A percentile compares a stretch with the other conserved stretches of the same genome.
These are phyloP conservation scores for Porodaedalea pini DNA, from an alignment of 1,284 basidiomycete species.

Conservation along the genomic window DNA sequence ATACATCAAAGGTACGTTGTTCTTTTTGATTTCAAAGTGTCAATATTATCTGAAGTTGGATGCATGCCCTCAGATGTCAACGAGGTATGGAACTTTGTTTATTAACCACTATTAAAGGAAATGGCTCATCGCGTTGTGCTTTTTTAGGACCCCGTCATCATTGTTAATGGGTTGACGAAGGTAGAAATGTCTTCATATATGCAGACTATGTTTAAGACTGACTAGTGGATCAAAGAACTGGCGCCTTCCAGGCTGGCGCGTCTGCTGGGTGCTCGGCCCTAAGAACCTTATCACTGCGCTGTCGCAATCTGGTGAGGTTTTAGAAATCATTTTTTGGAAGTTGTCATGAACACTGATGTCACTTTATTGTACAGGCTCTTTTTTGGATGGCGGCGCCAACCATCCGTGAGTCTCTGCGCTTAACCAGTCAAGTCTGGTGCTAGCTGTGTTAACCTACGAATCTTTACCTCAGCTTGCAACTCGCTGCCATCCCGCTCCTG, in stretches of 20 bases:
- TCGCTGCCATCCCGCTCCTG: constrained; percentile 80
- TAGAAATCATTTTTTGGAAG: neutral
- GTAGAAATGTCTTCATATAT: constrained; percentile 35
- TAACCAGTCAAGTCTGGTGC: neutral
- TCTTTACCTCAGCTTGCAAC: constrained; percentile 57
- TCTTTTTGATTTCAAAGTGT: neutral
- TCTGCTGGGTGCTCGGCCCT: constrained; percentile 97
- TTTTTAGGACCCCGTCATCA: constrained; percentile 66
- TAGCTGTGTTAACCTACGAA: neutral
- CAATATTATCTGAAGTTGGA: neutral
- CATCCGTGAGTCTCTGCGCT: constrained; percentile 62
- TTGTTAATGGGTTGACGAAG: constrained; percentile 93
- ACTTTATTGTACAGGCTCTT: constrained; percentile 50
- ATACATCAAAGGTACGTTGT: constrained; percentile 56
- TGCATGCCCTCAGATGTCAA: constrained; percentile 62
- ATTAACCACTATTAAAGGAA: neutral
- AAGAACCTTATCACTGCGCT: constrained; percentile 83
- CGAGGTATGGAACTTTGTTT: constrained; percentile 37
- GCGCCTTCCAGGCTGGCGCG: constrained; percentile 89
- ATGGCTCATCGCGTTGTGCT: neutral
- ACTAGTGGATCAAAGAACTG: constrained; percentile 57
- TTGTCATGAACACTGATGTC: neutral
- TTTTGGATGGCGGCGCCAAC: constrained; percentile 86
- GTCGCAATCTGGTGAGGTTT: constrained; percentile 66
- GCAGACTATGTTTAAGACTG: neutral